Base-by-base conservation (phyloP, 495 filamentous ascomycete genomes). In the Talaromyces liani region DNA sequence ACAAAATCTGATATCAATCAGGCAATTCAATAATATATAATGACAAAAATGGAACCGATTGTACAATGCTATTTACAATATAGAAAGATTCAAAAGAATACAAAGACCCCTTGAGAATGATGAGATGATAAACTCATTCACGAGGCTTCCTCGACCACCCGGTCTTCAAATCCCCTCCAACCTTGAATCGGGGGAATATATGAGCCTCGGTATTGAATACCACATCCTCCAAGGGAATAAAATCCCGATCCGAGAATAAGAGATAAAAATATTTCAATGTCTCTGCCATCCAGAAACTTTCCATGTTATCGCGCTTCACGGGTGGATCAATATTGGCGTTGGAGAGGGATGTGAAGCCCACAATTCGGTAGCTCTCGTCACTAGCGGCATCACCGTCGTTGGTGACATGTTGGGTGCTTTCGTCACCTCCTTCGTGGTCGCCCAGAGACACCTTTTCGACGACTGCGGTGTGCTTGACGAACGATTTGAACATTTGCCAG, bases 251-350 rank as follows among this genome's bases (percentile, higher is more conserved):
- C 24, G 91, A 93, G 76, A 99, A 98, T 56, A 98, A 81, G 29
- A 98, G 83, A 72, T 97, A 98, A 69, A 98, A 89, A 68, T 98
- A 98, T 77, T 99, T 99, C 45, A 99, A 80, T 39, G 95, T 99
- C 77, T 99, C 95, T 47, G 94, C 93, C 77, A 98, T 87, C 94
- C 91, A 96, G 72, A 93, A 96, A 67, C 91, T 92, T 75, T 96
- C 91, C 91, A 94, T 94, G 64, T 94, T 94, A 74, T 96, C 91
- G 24, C 84, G 79, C 61, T 76, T 75, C 18, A 68, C 65, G 0
- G 90, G 82, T 4, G 91, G 91, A 27, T 91, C 72, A 7, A 75
- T 75, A 63, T 90, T 85, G 6, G 91, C 92, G 70, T 92, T 88
- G 14, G 81, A 82, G 47, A 99, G 79, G 60, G 88, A 92, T 2